Conservation (phyloP, 2,329 filamentous ascomycete genomes). For the Pestalotiopsis sp. region DNA sequence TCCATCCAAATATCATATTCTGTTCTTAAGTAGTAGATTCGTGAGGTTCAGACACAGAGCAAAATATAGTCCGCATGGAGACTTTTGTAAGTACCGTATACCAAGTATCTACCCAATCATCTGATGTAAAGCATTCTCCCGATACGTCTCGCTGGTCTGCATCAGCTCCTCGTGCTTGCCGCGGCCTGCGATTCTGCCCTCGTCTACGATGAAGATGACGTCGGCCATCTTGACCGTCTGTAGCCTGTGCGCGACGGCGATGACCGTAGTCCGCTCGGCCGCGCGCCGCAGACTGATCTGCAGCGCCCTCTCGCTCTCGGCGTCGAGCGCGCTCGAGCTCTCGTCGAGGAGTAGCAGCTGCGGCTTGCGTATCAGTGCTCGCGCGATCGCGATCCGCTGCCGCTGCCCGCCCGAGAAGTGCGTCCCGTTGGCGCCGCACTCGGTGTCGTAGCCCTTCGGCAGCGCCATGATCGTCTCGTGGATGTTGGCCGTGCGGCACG, state of each 20-base stretch:
- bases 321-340: constrained; percentile 69
- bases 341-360: constrained; percentile 71
- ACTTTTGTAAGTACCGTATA: no score
- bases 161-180: constrained; percentile 40
- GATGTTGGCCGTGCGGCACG: constrained; percentile 60
- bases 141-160: constrained; percentile 29
- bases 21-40: no score
- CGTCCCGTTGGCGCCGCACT: constrained; percentile 63
- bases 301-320: constrained; percentile 59
- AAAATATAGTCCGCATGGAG: no score
- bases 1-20: no score
- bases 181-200: constrained; percentile 38
- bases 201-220: constrained; percentile 44
- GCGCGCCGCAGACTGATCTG: constrained; percentile 58
- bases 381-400: constrained; percentile 70
- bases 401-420: constrained; percentile 71
- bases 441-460: constrained; percentile 56
- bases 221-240: constrained; percentile 45
- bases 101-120: neutral
- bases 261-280: constrained; percentile 40
- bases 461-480: constrained; percentile 54
- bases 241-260: constrained; percentile 48
- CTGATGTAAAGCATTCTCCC: constrained; percentile 7
- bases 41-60: no score
- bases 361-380: constrained; percentile 66